Conservation (phyloP, 352 stramenopile genomes). For the Phytophthora multivora region DNA sequence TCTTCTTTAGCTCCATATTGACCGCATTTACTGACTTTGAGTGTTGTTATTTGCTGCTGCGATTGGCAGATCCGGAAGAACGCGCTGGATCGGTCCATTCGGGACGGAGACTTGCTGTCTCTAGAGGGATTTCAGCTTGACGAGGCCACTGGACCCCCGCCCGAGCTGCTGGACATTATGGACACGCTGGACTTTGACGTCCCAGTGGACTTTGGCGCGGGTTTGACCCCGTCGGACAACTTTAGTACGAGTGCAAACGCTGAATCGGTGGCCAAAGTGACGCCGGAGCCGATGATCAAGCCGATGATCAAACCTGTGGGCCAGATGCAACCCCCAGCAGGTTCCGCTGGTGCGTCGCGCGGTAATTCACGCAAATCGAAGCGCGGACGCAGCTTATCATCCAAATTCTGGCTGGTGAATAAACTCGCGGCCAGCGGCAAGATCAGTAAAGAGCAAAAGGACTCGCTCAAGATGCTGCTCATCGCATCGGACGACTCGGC, state of each 20-base stretch:
- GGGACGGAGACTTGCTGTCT: constrained; percentile 81
- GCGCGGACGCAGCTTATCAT: constrained; percentile 74
- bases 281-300: constrained; percentile 28
- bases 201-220: constrained; percentile 38
- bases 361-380: constrained; percentile 61
- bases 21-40: too few relatives aligned
- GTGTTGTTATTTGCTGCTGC: not conserved
- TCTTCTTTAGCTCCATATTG: too few relatives aligned
- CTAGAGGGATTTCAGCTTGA: constrained; percentile 61
- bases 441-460: constrained; percentile 85
- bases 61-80: constrained; percentile 63
- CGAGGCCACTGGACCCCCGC: constrained; percentile 52
- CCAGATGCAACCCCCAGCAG: constrained; percentile 12
- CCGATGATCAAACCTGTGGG: constrained; percentile 36
- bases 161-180: constrained; percentile 72
- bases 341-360: not conserved
- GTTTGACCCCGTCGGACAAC: constrained; percentile 26
- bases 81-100: constrained; percentile 75
- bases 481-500: constrained; percentile 75
- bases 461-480: constrained; percentile 82
- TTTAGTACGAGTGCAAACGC: constrained; percentile 13
- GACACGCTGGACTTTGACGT: constrained; percentile 72
- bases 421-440: constrained; percentile 79
- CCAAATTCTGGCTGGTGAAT: constrained; percentile 88
- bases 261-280: constrained; percentile 3